Evolutionary conservation across 2,329 filamentous ascomycete genomes (phyloP).

Genomic region (Cryphonectria japonica): DNA sequence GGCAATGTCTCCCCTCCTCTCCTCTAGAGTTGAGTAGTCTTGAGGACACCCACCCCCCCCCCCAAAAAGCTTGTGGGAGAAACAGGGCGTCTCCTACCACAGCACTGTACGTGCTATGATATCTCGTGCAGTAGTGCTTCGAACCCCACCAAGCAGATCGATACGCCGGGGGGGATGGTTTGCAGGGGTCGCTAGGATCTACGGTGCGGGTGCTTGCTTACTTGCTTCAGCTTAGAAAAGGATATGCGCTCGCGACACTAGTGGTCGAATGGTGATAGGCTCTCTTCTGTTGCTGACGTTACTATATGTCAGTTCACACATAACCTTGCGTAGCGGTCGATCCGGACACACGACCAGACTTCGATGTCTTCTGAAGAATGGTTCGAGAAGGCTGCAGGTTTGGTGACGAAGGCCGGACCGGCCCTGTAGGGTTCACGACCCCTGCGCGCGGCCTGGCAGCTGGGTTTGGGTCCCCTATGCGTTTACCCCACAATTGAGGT

Average conservation of each 20-base stretch:
- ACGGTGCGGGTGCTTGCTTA: not conserved
- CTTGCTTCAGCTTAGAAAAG: not conserved
- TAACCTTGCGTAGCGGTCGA: not conserved
- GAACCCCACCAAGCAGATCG: not conserved
- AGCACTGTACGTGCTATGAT: not conserved
- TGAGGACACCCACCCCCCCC: not conserved
- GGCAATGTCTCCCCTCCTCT: too few relatives aligned
- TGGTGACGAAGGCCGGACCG: not conserved
- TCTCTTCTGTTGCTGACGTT: not conserved
- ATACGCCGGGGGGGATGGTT: not conserved
- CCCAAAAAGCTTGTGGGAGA: not conserved
- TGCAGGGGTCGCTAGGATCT: not conserved
- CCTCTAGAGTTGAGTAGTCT: not conserved
- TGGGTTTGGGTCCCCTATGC: conserved; percentile 9
- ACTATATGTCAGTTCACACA: not conserved
- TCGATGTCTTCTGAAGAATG: not conserved
- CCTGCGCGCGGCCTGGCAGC: not conserved
- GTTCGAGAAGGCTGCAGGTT: conserved; percentile 13
- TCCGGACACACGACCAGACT: not conserved
- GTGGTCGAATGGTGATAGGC: not conserved
- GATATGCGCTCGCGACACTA: not conserved
- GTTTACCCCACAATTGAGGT: conserved; percentile 13
- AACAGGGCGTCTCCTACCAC: not conserved
- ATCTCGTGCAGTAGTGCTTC: not conserved
- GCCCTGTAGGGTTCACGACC: conserved; percentile 12